A percentile compares a stretch with the other conserved stretches of the same genome.
These are phyloP conservation scores for Cercospora citrullina DNA, from an alignment of 2,329 filamentous ascomycete genomes.

Conservation along the genomic window DNA sequence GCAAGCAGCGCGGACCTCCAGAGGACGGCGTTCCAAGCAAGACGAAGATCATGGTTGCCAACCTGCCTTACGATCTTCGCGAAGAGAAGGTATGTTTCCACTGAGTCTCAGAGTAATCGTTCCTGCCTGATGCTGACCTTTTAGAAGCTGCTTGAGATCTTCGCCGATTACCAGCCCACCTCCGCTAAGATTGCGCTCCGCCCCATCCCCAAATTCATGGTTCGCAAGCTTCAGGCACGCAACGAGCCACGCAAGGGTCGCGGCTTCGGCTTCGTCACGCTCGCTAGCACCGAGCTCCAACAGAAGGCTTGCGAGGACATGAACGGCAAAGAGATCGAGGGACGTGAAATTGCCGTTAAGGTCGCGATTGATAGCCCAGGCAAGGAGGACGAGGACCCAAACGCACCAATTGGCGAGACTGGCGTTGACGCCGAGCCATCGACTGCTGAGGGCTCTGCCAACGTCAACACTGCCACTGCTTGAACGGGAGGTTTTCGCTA, in stretches of 20 bases:
- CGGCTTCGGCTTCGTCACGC: slow-evolving; percentile 97
- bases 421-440: slow-evolving; percentile 36
- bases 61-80: slow-evolving; percentile 95
- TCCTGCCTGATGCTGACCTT: slow-evolving; percentile 32
- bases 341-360: slow-evolving; percentile 99
- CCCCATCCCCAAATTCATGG: slow-evolving; percentile 99
- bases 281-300: slow-evolving; percentile 92
- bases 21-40: slow-evolving; percentile 97
- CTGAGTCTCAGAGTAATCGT: background rate
- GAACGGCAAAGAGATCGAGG: slow-evolving; percentile 99
- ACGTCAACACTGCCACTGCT: slow-evolving; percentile 35
- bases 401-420: slow-evolving; percentile 44
- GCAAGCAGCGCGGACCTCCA: slow-evolving; percentile 87
- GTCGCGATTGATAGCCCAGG: slow-evolving; percentile 99
- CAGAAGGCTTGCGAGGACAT: slow-evolving; percentile 96
- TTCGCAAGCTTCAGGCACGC: slow-evolving; percentile 99
- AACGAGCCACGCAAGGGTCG: slow-evolving; percentile 98
- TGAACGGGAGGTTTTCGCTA: slow-evolving; percentile 10
- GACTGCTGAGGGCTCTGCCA: slow-evolving; percentile 40
- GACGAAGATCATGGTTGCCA: slow-evolving; percentile 99
- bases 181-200: slow-evolving; percentile 98
- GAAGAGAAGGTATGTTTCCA: slow-evolving; percentile 79
- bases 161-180: slow-evolving; percentile 84
- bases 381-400: slow-evolving; percentile 83
- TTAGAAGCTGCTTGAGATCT: slow-evolving; percentile 89